Evolutionary conservation across 371 early-diverging fungal species (phyloP), one percentile per base, ranked within the genome.

Genomic region (Smittium culicis): DNA sequence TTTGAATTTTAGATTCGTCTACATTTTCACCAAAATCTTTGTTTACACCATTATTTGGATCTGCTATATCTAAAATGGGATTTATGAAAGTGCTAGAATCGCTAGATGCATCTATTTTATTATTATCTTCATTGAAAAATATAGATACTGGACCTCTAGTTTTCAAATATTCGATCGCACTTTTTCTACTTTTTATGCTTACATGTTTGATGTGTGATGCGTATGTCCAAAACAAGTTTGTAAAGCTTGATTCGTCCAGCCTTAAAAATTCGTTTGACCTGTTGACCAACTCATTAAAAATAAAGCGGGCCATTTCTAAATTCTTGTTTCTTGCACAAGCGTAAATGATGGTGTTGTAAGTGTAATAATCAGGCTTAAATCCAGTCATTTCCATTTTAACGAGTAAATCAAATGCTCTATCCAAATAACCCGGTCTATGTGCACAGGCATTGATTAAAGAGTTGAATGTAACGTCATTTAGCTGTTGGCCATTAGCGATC

Each of bases 361-460:
- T 91, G 70, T 83, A 73, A 34, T 73, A 72, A 69, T 89, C 87
- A 0, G 92, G 91, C 67, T 79, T 75, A 70, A 91, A 91, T 17
- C 92, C 93, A 63, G 87, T 81, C 1, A 79, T 79, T 34, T 79
- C 80, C 93, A 95, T 93, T 66, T 92, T 88, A 27, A 83, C 81
- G 45, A 92, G 74, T 34, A 93, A 73, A n/a, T 77, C 80, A 66
- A 91, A 92, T 0, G 91, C 87, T 66, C 90, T 87, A 54, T 81
- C 73, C 73, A 86, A 91, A 73, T 91, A 93, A 66, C 91, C 91
- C 0, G 83, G 77, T 24, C 93, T 81, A 66, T 80, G 80, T 0
- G 88, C 90, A 70, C 91, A 92, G 1, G 94, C 93, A 61, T 87
- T 81, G 65, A 94, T 90, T 27, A 96, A 78, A 14, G 87, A 81